These are phyloP conservation scores for Aspergillus nomiae DNA, from an alignment of 2,329 filamentous ascomycete genomes.

Conservation along the genomic window DNA sequence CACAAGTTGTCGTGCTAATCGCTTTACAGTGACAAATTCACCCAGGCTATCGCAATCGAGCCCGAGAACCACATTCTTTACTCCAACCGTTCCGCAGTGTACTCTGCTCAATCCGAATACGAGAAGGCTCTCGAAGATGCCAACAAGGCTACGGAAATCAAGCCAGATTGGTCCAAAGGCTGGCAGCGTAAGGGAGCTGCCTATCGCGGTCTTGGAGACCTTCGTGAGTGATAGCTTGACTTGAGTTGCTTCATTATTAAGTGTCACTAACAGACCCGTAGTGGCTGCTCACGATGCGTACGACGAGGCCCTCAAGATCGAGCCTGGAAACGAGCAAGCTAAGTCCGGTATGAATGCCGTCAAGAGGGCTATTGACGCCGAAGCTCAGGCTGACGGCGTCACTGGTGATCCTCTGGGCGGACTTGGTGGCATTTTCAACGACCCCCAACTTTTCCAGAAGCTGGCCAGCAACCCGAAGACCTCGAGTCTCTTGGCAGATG, in stretches of 20 bases:
- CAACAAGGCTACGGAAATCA: constrained; percentile 88
- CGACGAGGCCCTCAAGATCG: constrained; percentile 89
- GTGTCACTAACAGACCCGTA: constrained; percentile 28
- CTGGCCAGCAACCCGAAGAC: constrained; percentile 95
- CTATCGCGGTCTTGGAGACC: constrained; percentile 81
- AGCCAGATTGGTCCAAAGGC: constrained; percentile 97
- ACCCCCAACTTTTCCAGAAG: constrained; percentile 87
- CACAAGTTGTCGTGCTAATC: constrained; percentile 13
- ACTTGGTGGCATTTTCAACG: constrained; percentile 90
- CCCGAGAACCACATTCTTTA: constrained; percentile 94
- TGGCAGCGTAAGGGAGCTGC: constrained; percentile 93
- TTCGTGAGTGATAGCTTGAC: constrained; percentile 52
- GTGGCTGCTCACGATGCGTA: constrained; percentile 86
- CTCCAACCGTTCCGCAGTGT: constrained; percentile 87
- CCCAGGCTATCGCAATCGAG: constrained; percentile 85
- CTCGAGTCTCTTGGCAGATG: constrained; percentile 74
- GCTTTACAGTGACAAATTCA: constrained; percentile 78
- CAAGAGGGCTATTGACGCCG: constrained; percentile 81
- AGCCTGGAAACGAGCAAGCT: constrained; percentile 87
- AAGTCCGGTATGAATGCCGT: constrained; percentile 86
- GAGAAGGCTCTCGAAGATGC: constrained; percentile 83
- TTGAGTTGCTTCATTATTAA: neutral
- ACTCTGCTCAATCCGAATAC: constrained; percentile 90
- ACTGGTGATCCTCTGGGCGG: constrained; percentile 70
- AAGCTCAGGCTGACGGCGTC: constrained; percentile 64